A percentile compares a stretch with the other conserved stretches of the same genome.
Evolutionary conservation across 768 basidiomycete genomes (phyloP).

Genomic region (Suillus weaverae): DNA sequence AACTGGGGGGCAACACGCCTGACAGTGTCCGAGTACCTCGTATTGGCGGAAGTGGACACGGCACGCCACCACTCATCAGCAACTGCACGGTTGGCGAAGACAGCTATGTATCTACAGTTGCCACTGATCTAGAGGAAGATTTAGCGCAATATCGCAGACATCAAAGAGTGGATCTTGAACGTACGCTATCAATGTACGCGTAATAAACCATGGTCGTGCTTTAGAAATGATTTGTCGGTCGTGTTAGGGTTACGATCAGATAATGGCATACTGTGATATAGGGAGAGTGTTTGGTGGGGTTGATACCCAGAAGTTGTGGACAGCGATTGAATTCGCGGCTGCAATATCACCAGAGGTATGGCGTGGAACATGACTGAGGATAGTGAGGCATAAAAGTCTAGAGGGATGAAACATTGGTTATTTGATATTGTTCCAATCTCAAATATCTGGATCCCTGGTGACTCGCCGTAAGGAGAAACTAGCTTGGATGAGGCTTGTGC

Average conservation of each 20-base stretch:
- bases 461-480: background rate
- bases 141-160: background rate
- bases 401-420: background rate
- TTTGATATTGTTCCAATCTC: background rate
- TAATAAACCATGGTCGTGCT: background rate
- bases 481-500: background rate
- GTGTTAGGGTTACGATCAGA: background rate
- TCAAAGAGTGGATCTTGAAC: background rate
- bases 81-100: constrained; percentile 21
- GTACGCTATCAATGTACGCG: background rate
- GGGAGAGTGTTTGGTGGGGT: background rate
- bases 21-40: background rate
- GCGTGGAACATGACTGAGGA: background rate
- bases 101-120: constrained; percentile 17
- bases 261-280: background rate
- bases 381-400: background rate
- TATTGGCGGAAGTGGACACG: constrained; percentile 16
- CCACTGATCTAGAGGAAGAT: background rate
- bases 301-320: background rate
- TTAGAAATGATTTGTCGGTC: background rate
- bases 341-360: background rate
- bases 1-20: background rate
- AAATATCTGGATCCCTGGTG: background rate
- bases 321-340: background rate
- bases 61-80: constrained; percentile 31